These are phyloP conservation scores for Rheum nobile DNA, from an alignment of 148 eudicot genomes.

Conservation along the genomic window DNA sequence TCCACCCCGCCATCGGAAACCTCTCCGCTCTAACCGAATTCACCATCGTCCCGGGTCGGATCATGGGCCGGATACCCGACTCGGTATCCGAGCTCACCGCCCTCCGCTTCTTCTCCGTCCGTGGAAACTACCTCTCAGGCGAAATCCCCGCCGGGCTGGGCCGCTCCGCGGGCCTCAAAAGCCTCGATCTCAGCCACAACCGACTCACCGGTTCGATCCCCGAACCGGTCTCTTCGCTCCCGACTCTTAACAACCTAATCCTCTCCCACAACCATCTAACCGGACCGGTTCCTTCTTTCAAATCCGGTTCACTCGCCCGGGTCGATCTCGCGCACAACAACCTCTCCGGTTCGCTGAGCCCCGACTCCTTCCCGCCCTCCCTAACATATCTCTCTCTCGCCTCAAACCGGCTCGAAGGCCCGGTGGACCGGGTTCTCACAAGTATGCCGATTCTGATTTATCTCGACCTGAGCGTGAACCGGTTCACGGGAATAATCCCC, in stretches of 20 bases:
- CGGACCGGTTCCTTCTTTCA: slow-evolving; percentile 29
- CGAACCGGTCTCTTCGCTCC: slow-evolving; percentile 13
- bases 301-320: slow-evolving; percentile 8
- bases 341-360: neutral
- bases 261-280: slow-evolving; percentile 48
- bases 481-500: slow-evolving; percentile 55
- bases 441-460: slow-evolving; percentile 30
- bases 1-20: slow-evolving; percentile 36
- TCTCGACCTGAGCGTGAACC: slow-evolving; percentile 59
- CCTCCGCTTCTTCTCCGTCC: slow-evolving; percentile 34
- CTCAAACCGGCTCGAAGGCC: slow-evolving; percentile 34
- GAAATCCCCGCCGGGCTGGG: slow-evolving; percentile 23
- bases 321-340: slow-evolving; percentile 1
- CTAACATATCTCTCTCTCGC: slow-evolving; percentile 38
- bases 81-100: slow-evolving; percentile 21
- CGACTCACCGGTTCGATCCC: slow-evolving; percentile 53
- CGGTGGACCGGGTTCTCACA: slow-evolving; percentile 13
- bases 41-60: slow-evolving; percentile 46
- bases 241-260: slow-evolving; percentile 47
- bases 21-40: slow-evolving; percentile 36
- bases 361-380: slow-evolving; percentile 4
- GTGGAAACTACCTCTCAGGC: slow-evolving; percentile 41
- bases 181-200: slow-evolving; percentile 44
- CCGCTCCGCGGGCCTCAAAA: slow-evolving; percentile 41
- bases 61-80: slow-evolving; percentile 26